A percentile compares a stretch with the other conserved stretches of the same genome.
phyloP scores from a whole-genome alignment of 2,329 filamentous ascomycete genomes.

The Phaeosphaeriaceae sp. region DNA sequence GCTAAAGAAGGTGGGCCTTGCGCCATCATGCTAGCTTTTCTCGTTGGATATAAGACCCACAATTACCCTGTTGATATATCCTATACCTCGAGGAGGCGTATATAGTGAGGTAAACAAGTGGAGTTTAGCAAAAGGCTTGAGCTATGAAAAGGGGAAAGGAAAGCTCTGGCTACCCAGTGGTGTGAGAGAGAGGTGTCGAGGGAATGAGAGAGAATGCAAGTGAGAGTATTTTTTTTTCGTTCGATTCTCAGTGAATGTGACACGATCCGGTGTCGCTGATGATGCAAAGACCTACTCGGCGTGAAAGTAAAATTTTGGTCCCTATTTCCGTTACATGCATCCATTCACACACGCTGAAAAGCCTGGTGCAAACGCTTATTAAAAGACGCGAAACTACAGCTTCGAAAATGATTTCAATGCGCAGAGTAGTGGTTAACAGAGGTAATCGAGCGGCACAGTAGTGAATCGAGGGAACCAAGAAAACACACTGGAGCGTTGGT shows the following conservation, averaged over 20 bases:
- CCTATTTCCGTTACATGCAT: background rate
- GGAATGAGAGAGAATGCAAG: no score
- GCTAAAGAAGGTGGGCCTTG: slow-evolving; percentile 4
- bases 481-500: background rate
- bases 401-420: no score
- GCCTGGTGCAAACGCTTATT: no score
- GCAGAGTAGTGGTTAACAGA: background rate
- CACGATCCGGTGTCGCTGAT: background rate
- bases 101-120: background rate
- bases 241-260: slow-evolving; percentile 7
- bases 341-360: no score
- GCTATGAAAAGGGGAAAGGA: background rate
- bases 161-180: slow-evolving; percentile 1
- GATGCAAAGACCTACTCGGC: background rate
- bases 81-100: background rate
- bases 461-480: background rate
- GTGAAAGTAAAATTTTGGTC: slow-evolving; percentile 7
- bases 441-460: background rate
- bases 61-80: background rate
- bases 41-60: background rate
- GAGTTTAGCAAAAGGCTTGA: background rate
- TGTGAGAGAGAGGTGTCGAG: background rate
- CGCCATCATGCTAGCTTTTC: slow-evolving; percentile 13
- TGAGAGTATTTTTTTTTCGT: background rate
- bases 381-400: no score